Evolutionary conservation across 2,329 filamentous ascomycete genomes (phyloP).

Genomic region (Alternaria dauci): DNA sequence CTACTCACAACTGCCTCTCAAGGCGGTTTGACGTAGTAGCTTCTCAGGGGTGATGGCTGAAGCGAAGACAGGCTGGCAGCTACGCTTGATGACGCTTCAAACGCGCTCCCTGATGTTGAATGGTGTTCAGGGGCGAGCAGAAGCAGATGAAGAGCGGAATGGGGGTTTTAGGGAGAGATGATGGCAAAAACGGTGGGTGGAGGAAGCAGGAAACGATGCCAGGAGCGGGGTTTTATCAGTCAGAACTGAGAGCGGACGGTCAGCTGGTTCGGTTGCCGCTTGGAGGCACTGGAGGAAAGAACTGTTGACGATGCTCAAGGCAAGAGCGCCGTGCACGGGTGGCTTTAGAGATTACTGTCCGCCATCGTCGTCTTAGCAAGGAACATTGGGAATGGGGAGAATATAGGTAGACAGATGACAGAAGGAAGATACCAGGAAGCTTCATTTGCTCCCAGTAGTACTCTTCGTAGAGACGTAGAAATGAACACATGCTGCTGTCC

Average conservation of each 20-base stretch:
- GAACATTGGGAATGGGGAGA: constrained; percentile 9
- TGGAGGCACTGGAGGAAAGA: constrained; percentile 18
- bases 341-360: constrained; percentile 43
- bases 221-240: constrained; percentile 17
- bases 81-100: neutral
- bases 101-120: neutral
- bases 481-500: constrained; percentile 10
- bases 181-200: constrained; percentile 6
- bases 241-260: constrained; percentile 20
- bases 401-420: constrained; percentile 5
- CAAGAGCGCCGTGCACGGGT: constrained; percentile 29
- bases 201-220: constrained; percentile 20
- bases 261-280: constrained; percentile 25
- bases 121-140: neutral
- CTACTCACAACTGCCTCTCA: neutral
- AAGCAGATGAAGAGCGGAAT: constrained; percentile 4
- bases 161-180: constrained; percentile 16
- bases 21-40: neutral
- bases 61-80: neutral
- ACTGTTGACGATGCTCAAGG: constrained; percentile 25
- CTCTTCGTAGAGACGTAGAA: neutral
- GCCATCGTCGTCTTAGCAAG: constrained; percentile 31
- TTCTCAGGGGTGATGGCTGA: neutral
- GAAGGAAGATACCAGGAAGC: constrained; percentile 7
- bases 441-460: constrained; percentile 2